These are phyloP conservation scores for Ustilaginoidea virens DNA, from an alignment of 2,329 filamentous ascomycete genomes.

Conservation along the genomic window DNA sequence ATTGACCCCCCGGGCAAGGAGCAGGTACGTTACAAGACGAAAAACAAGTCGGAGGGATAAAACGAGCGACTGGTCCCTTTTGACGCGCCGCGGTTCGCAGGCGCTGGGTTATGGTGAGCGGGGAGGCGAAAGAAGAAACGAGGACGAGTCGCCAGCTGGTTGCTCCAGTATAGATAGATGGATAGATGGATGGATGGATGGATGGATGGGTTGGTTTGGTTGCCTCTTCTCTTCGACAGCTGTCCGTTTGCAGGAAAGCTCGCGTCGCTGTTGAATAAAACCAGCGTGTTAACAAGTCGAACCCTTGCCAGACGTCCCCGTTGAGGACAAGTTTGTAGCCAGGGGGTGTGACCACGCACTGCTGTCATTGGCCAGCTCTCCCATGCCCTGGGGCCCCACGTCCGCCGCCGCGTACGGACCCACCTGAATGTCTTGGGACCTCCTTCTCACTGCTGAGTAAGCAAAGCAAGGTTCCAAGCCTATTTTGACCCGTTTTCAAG, in stretches of 20 bases:
- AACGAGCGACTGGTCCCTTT: slow-evolving; percentile 1
- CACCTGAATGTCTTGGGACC: no score
- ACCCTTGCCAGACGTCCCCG: not conserved
- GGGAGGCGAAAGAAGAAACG: slow-evolving; percentile 1
- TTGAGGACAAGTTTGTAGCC: not conserved
- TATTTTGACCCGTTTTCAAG: not conserved
- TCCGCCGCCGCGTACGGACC: no score
- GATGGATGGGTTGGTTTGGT: no score
- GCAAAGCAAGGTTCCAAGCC: no score
- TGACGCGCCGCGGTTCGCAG: slow-evolving; percentile 2
- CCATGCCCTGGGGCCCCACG: no score
- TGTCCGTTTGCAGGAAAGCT: no score
- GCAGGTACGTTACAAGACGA: not conserved
- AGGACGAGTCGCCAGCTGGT: slow-evolving; percentile 1
- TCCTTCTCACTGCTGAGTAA: no score
- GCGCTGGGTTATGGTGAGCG: slow-evolving; percentile 3
- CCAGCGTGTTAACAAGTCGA: slow-evolving; percentile 21
- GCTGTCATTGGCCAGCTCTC: not conserved
- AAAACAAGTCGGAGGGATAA: no score
- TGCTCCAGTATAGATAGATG: no score
- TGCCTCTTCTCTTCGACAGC: no score
- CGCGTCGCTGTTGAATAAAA: no score
- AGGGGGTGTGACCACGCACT: not conserved
- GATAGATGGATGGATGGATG: no score
- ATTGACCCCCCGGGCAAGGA: slow-evolving; percentile 6